Base-by-base conservation (phyloP, 306 rosid species). In the Cucurbita pepo region DNA sequence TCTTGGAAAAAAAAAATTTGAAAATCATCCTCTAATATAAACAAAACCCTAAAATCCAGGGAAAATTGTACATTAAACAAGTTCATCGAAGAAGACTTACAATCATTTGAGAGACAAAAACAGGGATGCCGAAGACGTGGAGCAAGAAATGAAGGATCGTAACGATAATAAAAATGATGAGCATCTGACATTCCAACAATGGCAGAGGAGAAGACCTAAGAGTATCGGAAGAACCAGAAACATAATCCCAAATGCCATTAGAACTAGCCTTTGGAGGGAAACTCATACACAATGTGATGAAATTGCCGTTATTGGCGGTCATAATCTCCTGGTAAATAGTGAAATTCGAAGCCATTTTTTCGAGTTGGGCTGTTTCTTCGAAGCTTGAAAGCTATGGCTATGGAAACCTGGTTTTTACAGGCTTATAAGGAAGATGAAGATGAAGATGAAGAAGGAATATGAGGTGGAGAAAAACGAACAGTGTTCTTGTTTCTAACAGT, bases 31-130 rank as follows among this genome's bases (percentile, higher is more conserved):
- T 2, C 3, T 30, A 30, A 30, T 30, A 30, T 30, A 30, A 30
- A 30, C 34, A 30, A 30, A 30, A 30, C 34, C 34, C 34, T 30
- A 30, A 30, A 30, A 30, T 30, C 34, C 34, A 30, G 34, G 3
- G 34, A 2, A 30, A 30, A 30, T 30, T 3, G 34, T 30, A 30
- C 34, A 30, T 30, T 30, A 30, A 30, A 30, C 34, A 30, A 30
- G 34, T 30, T 30, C 34, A 30, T 30, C 34, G 6, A 13, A 19
- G n/a, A 30, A 34, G 37, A 77, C 79, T 3, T 77, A 80, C 84
- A 30, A 76, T 15, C 48, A 83, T 76, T 76, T 83, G 79, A 5
- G 87, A 75, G 38, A 74, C 79, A 41, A 83, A 61, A 21, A 53
- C 25, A 15, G 82, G 82, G 5, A 78, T 36, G 18, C 84, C 87